phyloP scores from a whole-genome alignment of 768 basidiomycete species.

The Tulasnella calospora region DNA sequence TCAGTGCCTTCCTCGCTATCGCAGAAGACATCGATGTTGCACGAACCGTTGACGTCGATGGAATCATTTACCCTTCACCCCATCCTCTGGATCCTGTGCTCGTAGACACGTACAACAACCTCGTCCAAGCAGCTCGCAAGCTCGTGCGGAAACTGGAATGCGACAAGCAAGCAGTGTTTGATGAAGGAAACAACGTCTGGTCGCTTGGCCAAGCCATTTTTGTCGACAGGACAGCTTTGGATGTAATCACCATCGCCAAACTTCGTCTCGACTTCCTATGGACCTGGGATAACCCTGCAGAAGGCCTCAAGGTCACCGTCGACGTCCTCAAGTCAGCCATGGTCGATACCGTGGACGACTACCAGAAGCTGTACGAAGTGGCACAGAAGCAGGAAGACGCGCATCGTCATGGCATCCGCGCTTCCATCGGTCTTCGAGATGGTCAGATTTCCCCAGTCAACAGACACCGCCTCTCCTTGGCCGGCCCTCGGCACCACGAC shows the following conservation, averaged over 20 bases:
- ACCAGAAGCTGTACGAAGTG: slow-evolving; percentile 11
- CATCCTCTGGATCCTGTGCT: slow-evolving; percentile 10
- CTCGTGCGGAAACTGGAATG: slow-evolving; percentile 68
- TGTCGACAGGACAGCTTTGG: background rate
- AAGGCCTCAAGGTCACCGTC: background rate
- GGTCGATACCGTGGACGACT: slow-evolving; percentile 15
- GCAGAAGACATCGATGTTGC: slow-evolving; percentile 73
- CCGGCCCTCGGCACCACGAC: background rate
- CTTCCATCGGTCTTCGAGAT: slow-evolving; percentile 16
- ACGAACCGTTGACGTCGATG: slow-evolving; percentile 77
- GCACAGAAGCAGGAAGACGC: slow-evolving; percentile 14
- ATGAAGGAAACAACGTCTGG: slow-evolving; percentile 60
- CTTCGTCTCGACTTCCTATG: background rate
- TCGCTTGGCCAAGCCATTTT: slow-evolving; percentile 48
- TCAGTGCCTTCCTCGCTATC: slow-evolving; percentile 55
- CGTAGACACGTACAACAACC: slow-evolving; percentile 44
- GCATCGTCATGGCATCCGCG: slow-evolving; percentile 11
- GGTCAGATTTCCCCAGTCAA: slow-evolving; percentile 8
- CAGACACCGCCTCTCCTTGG: background rate
- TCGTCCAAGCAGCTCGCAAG: slow-evolving; percentile 63
- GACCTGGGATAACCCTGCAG: background rate
- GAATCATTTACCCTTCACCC: slow-evolving; percentile 31
- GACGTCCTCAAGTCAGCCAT: background rate
- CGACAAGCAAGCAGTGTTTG: slow-evolving; percentile 66
- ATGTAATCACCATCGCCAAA: background rate